Conservation (phyloP, 805 yeast species). For the Millerozyma acaciae region DNA sequence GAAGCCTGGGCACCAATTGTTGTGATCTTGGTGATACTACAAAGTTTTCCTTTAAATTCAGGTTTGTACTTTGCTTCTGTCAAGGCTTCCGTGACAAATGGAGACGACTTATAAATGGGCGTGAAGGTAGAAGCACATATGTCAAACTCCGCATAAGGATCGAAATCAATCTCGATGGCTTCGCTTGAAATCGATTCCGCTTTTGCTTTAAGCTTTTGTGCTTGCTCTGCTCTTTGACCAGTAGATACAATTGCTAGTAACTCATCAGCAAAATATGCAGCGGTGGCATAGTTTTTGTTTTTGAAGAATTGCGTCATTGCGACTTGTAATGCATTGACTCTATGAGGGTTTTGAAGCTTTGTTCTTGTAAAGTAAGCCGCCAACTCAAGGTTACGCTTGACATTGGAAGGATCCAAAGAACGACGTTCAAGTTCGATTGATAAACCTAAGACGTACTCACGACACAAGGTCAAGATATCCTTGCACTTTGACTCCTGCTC, state of each 20-base stretch:
- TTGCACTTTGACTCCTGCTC: constrained; percentile 75
- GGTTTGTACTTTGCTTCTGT: constrained; percentile 86
- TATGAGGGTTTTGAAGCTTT: constrained; percentile 76
- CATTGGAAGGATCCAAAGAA: constrained; percentile 61
- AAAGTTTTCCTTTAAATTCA: constrained; percentile 72
- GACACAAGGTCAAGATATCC: constrained; percentile 68
- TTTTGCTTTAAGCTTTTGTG: constrained; percentile 72
- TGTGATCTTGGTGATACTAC: constrained; percentile 72
- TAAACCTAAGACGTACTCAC: constrained; percentile 88
- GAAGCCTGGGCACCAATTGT: constrained; percentile 88
- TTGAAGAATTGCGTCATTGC: constrained; percentile 93
- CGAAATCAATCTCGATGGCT: constrained; percentile 86
- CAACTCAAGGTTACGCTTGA: constrained; percentile 85
- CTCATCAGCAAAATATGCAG: constrained; percentile 85
- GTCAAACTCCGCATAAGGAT: constrained; percentile 86
- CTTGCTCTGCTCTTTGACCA: constrained; percentile 87
- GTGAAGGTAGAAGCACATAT: constrained; percentile 84
- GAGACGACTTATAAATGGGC: constrained; percentile 80
- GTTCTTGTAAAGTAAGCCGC: constrained; percentile 95
- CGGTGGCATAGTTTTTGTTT: constrained; percentile 81
- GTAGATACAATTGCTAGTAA: constrained; percentile 63
- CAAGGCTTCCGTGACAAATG: constrained; percentile 69
- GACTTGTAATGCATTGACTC: constrained; percentile 83
- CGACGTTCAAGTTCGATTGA: constrained; percentile 91
- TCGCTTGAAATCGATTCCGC: constrained; percentile 81